Base-by-base conservation (phyloP, 2,329 filamentous ascomycete species). In the Penicillium sp. region DNA sequence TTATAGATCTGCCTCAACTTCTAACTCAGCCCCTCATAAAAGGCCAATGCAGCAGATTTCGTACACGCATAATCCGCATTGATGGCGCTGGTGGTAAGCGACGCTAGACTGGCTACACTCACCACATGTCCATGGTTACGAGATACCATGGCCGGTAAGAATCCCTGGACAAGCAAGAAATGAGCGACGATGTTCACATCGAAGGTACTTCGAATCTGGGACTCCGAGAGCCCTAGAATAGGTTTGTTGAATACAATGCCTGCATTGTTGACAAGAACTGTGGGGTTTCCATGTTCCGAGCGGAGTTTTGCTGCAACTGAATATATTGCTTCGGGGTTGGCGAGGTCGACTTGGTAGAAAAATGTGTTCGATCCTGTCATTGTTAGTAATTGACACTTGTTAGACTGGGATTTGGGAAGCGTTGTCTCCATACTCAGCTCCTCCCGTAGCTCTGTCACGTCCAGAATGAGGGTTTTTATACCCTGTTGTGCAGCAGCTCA, bases 211-310 rank as follows among this genome's bases (percentile, higher is more conserved):
- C 35, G 35, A 16, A 55, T 11, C 5, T 46, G 27, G 5, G 27
- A 44, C 5, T 37, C 29, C 11, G 46, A 27, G 31, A 49, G 24
- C 7, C 35, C 37, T 11, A 55, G 19, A 3, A 55, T 50, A 5
- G 53, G 19, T n/a, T 50, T 49, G 41, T 45, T 49, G 22, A 31
- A 55, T 22, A 45, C 35, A 5, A 27, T 45, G 16, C 53, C 53
- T 14, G 53, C 53, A 37, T 55, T 50, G 7, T 55, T 55, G 14
- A 55, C 50, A 3, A 55, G 41, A 22, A 55, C 29, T 33, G 53
- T 49, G 3, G 53, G 47, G 29, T 49, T 10, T 1, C 47, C 53
- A 27, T 55, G 47, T 13, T 55, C 47, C 19, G 31, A 29, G 26
- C 39, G 46, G 26, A 49, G n/a, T n/a, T 44, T 47, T 10, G 21